Conservation (phyloP, 169 alveolate species). For the Sarcocystis neurona region DNA sequence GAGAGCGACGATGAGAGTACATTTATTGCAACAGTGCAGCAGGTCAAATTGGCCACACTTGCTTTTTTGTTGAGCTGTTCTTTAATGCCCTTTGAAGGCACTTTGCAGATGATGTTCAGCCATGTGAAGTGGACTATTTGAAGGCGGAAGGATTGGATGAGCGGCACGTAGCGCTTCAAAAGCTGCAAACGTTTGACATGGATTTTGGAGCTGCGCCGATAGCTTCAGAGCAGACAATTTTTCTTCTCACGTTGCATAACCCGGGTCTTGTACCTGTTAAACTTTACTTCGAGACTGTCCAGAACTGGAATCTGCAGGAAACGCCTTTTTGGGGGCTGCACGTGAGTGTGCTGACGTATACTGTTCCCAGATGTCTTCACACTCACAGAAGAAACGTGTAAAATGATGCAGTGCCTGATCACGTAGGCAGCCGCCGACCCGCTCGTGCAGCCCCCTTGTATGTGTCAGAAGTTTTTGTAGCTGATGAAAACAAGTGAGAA, state of each 20-base stretch:
- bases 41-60: neutral
- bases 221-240: neutral
- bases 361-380: too few species aligned
- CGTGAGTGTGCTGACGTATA: neutral
- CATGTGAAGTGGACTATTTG: neutral
- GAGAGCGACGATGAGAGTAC: neutral
- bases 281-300: neutral
- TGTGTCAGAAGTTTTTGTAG: too few species aligned
- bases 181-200: neutral
- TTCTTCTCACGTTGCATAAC: slow-evolving; percentile 4
- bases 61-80: neutral
- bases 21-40: neutral
- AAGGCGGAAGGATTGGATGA: slow-evolving; percentile 24
- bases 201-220: neutral
- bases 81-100: neutral
- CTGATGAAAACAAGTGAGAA: too few species aligned
- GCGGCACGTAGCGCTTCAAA: neutral
- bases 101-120: neutral
- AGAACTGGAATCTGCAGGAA: neutral
- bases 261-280: neutral
- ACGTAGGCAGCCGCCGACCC: too few species aligned
- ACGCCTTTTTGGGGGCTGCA: neutral
- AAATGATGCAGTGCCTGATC: too few species aligned
- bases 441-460: too few species aligned
- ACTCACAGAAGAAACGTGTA: too few species aligned